Evolutionary conservation across 345 rosid genomes (phyloP).

Genomic region (Pistacia atlantica): DNA sequence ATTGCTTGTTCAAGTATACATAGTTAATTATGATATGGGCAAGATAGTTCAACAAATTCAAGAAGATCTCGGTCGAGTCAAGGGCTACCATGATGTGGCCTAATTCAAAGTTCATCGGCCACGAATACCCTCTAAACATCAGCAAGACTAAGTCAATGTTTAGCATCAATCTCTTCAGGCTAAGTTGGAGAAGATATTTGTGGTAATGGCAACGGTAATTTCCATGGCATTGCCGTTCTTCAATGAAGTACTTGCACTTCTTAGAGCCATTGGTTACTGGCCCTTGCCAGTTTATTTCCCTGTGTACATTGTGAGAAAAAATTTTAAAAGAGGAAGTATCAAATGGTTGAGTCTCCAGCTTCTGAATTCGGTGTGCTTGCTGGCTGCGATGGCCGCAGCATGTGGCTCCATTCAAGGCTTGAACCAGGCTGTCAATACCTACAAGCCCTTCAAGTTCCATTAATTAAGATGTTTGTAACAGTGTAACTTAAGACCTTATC

Average conservation of each 20-base stretch:
- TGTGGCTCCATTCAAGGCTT: constrained; percentile 29
- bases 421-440: not conserved
- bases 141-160: not conserved
- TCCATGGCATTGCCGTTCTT: constrained; percentile 37
- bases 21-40: too few relatives aligned
- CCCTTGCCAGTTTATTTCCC: constrained; percentile 35
- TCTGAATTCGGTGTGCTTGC: constrained; percentile 21
- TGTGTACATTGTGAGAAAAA: constrained; percentile 25
- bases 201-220: constrained; percentile 18
- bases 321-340: constrained; percentile 9
- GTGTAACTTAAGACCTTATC: too few relatives aligned
- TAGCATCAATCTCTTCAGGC: constrained; percentile 18
- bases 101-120: constrained; percentile 15
- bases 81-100: constrained; percentile 28
- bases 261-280: constrained; percentile 30
- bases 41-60: too few relatives aligned
- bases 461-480: too few relatives aligned
- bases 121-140: constrained; percentile 4
- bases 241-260: constrained; percentile 8
- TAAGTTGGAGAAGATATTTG: constrained; percentile 28
- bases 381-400: constrained; percentile 29
- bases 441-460: constrained; percentile 6
- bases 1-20: too few relatives aligned
- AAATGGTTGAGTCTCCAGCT: constrained; percentile 24
- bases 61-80: constrained; percentile 16